Conservation (phyloP, 139 green algal genomes). For the Chlorella sorokiniana region DNA sequence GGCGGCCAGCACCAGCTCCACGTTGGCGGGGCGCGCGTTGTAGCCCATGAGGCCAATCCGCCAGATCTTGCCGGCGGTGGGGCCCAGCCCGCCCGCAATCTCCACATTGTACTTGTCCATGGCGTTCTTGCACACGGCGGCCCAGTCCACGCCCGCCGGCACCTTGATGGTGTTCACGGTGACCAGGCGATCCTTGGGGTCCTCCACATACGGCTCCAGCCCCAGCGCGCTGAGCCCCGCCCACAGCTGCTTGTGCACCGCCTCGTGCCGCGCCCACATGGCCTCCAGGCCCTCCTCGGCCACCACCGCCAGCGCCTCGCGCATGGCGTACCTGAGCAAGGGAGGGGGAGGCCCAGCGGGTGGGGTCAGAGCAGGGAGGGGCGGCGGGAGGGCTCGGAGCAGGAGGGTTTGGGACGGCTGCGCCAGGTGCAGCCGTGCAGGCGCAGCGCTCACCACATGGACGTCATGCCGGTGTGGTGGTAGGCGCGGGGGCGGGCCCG, state of each 20-base stretch:
- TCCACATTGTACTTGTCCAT: constrained; percentile 83
- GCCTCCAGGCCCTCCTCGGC: constrained; percentile 71
- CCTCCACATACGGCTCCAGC: constrained; percentile 81
- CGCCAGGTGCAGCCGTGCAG: too few species aligned
- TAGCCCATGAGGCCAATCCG: constrained; percentile 86
- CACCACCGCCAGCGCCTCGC: constrained; percentile 84
- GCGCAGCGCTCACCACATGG: too few species aligned
- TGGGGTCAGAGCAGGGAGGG: too few species aligned
- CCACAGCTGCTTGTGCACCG: constrained; percentile 76
- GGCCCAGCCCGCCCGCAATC: constrained; percentile 80
- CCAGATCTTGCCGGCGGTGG: constrained; percentile 81
- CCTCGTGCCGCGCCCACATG: constrained; percentile 70
- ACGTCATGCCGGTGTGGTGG: constrained; percentile 58
- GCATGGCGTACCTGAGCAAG: constrained; percentile 94
- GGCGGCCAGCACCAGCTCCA: constrained; percentile 79
- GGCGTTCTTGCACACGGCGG: constrained; percentile 76
- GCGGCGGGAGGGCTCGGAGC: too few species aligned
- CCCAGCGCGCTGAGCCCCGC: constrained; percentile 74
- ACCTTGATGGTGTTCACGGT: constrained; percentile 95
- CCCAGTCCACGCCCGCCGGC: constrained; percentile 84
- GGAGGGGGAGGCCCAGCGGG: too few species aligned
- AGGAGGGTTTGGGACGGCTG: too few species aligned
- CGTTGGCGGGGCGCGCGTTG: constrained; percentile 81
- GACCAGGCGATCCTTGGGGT: constrained; percentile 72
- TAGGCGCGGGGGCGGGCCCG: constrained; percentile 2